Base-by-base conservation (phyloP, 192 early-diverging fungal species). In the Mortierella antarctica region DNA sequence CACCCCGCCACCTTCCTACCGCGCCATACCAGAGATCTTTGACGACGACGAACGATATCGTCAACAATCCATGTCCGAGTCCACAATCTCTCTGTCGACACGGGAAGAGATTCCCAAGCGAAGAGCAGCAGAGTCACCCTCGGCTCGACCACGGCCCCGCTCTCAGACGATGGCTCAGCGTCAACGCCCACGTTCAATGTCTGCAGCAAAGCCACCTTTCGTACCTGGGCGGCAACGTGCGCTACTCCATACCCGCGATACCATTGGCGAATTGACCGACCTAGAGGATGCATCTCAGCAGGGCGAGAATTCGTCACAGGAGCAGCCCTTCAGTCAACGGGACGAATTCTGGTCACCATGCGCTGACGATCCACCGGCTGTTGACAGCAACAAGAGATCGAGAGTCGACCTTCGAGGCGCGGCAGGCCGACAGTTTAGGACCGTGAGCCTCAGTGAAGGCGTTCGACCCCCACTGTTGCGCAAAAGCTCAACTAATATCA, bases 361-460 rank as follows among this genome's bases (percentile, higher is more conserved):
- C 12, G 0, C 39, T 14, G 71, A 58, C 21, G 55, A 64, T 58
- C 54, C 48, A 13, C 21, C 20, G 10, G 62, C 49, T 12, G 10
- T 2, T 6, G 54, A 48, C 12, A 64, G 71, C 40, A 73, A 64
- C 12, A 73, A 73, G 41, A 49, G 71, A 8, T 23, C 45, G 0
- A 73, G 58, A 48, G 65, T 17, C 18, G 62, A 64, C 45, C 48
- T 45, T 44, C 54, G 46, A 51, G 39, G 71, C 14, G 20, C 41
- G 21, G 71, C 4, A 3, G 55, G 71, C 18, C 56, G 62, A 9
- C 31, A 21, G 51, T 44, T 55, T 58, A 54, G 62, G 14, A 47
- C 49, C 15, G 21, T 18, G 0, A 6, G 18, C 18, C 49, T 40
- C 45, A 9, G n/a, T 8, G 5, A 63, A 10, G 9, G 17, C n/a